A percentile compares a stretch with the other conserved stretches of the same genome.
Conservation (phyloP, 805 yeast genomes). For the Jamesozyma spencerorum region DNA sequence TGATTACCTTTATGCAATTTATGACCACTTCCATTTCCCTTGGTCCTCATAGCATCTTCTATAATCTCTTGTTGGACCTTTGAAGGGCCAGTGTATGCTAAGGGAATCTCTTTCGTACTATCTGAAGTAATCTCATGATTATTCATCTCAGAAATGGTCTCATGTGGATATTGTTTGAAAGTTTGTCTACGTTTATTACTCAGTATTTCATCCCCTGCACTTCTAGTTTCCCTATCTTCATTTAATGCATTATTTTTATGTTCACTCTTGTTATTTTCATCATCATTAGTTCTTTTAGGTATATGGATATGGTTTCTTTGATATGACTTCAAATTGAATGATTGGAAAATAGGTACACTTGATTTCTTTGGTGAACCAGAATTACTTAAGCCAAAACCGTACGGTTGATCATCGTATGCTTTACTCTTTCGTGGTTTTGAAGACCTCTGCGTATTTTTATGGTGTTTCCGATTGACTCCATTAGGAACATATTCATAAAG, state of each 20-base stretch:
- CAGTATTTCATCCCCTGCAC: too few relatives aligned
- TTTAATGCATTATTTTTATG: too few relatives aligned
- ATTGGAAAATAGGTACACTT: constrained; percentile 17
- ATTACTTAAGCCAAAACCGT: constrained; percentile 24
- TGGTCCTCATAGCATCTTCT: too few relatives aligned
- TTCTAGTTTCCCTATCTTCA: too few relatives aligned
- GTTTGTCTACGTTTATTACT: neutral
- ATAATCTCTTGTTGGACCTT: too few relatives aligned
- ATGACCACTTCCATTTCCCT: neutral
- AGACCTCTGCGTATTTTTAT: neutral
- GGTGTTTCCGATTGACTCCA: neutral
- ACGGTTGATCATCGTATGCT: constrained; percentile 29
- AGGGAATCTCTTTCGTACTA: too few relatives aligned
- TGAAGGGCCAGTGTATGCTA: too few relatives aligned
- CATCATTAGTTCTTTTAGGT: neutral
- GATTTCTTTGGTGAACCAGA: constrained; percentile 1
- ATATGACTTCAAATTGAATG: constrained; percentile 24
- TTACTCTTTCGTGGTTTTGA: constrained; percentile 11
- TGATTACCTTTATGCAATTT: neutral
- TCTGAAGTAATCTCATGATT: too few relatives aligned
- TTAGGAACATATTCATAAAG: constrained; percentile 12
- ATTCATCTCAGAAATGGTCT: too few relatives aligned
- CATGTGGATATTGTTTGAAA: neutral
- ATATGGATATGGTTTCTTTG: constrained; percentile 8
- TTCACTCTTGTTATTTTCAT: neutral